Percentiles rank a stretch among this genome's conserved stretches.
Conservation (phyloP, 1,284 basidiomycete genomes). For the Apiotrichum gracile region DNA sequence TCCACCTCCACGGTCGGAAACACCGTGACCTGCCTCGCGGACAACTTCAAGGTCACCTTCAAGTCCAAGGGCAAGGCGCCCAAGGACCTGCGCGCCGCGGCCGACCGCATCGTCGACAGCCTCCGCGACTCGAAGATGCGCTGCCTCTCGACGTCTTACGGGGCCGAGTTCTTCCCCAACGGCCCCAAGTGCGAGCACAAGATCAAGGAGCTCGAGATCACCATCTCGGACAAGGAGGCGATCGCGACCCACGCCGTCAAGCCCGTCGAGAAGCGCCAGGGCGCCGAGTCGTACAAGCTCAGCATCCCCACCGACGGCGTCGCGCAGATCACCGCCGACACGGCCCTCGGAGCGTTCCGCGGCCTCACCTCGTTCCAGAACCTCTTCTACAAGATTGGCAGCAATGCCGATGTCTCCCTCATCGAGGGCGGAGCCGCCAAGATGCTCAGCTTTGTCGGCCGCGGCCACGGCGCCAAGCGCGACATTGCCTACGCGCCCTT, state of each 20-base stretch:
- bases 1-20: slow-evolving; percentile 52
- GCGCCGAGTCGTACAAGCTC: not conserved
- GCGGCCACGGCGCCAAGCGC: not conserved
- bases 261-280: not conserved
- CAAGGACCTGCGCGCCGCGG: slow-evolving; percentile 52
- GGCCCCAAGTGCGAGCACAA: not conserved
- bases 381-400: slow-evolving; percentile 49
- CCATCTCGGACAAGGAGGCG: slow-evolving; percentile 52
- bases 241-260: not conserved
- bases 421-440: not conserved
- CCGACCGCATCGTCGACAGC: slow-evolving; percentile 43
- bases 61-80: slow-evolving; percentile 42
- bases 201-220: not conserved
- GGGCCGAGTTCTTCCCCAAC: slow-evolving; percentile 19
- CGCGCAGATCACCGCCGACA: not conserved
- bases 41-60: slow-evolving; percentile 52
- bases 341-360: slow-evolving; percentile 64
- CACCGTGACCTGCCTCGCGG: slow-evolving; percentile 52
- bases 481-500: slow-evolving; percentile 21
- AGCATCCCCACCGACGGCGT: not conserved
- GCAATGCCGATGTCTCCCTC: not conserved
- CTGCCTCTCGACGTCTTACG: slow-evolving; percentile 20
- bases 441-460: not conserved
- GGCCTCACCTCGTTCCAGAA: slow-evolving; percentile 77
- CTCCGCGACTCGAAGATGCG: not conserved